phyloP scores from a whole-genome alignment of 352 stramenopile genomes.

The Phytophthora foliorum region DNA sequence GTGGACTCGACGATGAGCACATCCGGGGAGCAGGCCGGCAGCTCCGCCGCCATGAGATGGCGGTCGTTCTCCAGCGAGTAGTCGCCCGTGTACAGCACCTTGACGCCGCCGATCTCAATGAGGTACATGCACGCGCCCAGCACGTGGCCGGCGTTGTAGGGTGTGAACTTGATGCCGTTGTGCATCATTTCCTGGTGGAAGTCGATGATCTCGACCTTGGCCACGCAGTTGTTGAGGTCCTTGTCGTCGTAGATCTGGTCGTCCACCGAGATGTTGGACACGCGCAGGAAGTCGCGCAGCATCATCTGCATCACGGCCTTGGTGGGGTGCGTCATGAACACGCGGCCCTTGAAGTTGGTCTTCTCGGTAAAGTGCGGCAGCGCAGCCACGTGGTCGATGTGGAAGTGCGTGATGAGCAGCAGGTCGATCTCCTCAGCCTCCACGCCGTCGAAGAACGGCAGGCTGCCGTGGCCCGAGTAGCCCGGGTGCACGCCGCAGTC shows the following conservation, averaged over 20 bases:
- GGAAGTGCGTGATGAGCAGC: slow-evolving; percentile 99
- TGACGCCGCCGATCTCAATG: slow-evolving; percentile 98
- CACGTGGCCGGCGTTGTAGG: slow-evolving; percentile 99
- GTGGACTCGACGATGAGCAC: slow-evolving; percentile 99
- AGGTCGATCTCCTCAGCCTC: slow-evolving; percentile 97
- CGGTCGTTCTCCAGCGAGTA: slow-evolving; percentile 99
- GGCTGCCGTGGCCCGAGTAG: slow-evolving; percentile 96
- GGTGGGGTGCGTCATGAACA: slow-evolving; percentile 99
- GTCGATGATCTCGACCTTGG: slow-evolving; percentile 99
- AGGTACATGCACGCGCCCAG: slow-evolving; percentile 99
- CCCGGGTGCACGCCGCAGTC: slow-evolving; percentile 92
- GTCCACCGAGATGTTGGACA: slow-evolving; percentile 95
- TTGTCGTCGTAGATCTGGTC: slow-evolving; percentile 95
- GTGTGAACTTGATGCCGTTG: slow-evolving; percentile 98
- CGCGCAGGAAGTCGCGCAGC: slow-evolving; percentile 97
- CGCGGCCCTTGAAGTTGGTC: slow-evolving; percentile 97
- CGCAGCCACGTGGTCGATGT: slow-evolving; percentile 99
- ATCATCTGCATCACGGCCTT: slow-evolving; percentile 99
- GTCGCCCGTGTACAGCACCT: slow-evolving; percentile 99
- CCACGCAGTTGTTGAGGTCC: slow-evolving; percentile 97
- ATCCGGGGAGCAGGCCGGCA: slow-evolving; percentile 92
- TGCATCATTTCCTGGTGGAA: slow-evolving; percentile 98
- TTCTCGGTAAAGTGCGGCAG: slow-evolving; percentile 99
- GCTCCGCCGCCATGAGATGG: slow-evolving; percentile 96
- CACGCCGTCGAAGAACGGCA: slow-evolving; percentile 99